These are phyloP conservation scores for Komagataella pastoris DNA, from an alignment of 805 yeast genomes.

Conservation along the genomic window DNA sequence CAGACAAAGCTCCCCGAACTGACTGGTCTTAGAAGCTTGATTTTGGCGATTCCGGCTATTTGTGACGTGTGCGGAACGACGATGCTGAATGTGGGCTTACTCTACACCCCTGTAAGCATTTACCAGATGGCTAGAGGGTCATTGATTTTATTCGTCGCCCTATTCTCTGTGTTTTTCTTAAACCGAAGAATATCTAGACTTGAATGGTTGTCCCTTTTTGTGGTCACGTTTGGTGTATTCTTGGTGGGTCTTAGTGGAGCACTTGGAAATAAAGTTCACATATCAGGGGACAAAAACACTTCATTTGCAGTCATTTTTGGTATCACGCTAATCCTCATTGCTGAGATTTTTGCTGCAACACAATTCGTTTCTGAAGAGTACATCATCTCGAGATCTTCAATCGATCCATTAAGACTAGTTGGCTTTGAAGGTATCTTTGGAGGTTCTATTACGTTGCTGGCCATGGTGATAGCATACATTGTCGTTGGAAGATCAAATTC, in stretches of 20 bases:
- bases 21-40: conserved; percentile 14
- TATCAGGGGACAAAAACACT: conserved; percentile 2
- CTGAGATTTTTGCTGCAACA: conserved; percentile 55
- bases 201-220: conserved; percentile 56
- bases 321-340: conserved; percentile 40
- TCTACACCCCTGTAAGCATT: conserved; percentile 65
- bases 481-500: conserved; percentile 22
- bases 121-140: conserved; percentile 85
- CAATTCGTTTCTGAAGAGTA: conserved; percentile 75
- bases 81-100: conserved; percentile 58
- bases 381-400: conserved; percentile 34
- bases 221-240: conserved; percentile 58
- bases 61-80: conserved; percentile 71
- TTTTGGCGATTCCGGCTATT: conserved; percentile 47
- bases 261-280: conserved; percentile 10
- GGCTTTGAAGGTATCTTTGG: conserved; percentile 71
- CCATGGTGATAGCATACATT: conserved; percentile 30
- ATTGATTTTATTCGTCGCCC: conserved; percentile 62
- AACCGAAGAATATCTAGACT: conserved; percentile 36
- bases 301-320: conserved; percentile 33
- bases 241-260: conserved; percentile 66
- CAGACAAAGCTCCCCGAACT: conserved; percentile 1
- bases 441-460: conserved; percentile 24
- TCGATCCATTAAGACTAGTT: conserved; percentile 53
- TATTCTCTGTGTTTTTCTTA: conserved; percentile 52